Conservation (phyloP, 148 eudicot species). For the Agrostemma githago region DNA sequence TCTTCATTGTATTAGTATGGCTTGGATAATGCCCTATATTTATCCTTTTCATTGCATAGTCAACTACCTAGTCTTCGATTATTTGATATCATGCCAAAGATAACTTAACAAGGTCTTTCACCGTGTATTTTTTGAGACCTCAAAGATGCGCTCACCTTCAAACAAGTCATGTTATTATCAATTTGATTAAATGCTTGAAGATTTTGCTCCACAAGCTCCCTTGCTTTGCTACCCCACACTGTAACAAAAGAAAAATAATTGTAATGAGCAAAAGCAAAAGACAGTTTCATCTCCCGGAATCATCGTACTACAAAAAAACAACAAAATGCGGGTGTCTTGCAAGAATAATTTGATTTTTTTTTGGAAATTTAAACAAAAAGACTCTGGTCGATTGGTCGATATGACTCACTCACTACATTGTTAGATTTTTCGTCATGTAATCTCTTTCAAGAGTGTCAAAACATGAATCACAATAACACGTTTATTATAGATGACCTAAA, state of each 20-base stretch:
- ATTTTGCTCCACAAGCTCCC: conserved; percentile 65
- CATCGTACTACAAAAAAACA: too few species aligned
- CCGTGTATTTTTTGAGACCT: neutral
- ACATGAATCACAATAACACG: neutral
- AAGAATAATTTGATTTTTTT: too few species aligned
- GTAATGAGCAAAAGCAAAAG: neutral
- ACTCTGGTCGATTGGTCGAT: too few species aligned
- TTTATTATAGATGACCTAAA: neutral
- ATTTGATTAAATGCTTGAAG: conserved; percentile 47
- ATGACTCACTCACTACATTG: too few species aligned
- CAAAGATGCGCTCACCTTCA: conserved; percentile 45
- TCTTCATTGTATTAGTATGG: neutral
- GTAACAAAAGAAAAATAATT: conserved; percentile 27
- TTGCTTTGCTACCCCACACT: conserved; percentile 51
- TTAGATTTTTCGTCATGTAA: neutral
- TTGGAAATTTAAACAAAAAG: too few species aligned
- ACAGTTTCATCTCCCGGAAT: neutral
- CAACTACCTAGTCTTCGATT: neutral
- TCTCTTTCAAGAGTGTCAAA: conserved; percentile 6
- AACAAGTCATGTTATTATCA: conserved; percentile 43
- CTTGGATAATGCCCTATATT: neutral
- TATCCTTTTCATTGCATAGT: neutral
- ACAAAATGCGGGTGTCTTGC: too few species aligned
- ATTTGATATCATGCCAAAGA: neutral
- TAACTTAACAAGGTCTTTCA: neutral